phyloP scores from a whole-genome alignment of 768 basidiomycete species.

The Lentinula sp. region DNA sequence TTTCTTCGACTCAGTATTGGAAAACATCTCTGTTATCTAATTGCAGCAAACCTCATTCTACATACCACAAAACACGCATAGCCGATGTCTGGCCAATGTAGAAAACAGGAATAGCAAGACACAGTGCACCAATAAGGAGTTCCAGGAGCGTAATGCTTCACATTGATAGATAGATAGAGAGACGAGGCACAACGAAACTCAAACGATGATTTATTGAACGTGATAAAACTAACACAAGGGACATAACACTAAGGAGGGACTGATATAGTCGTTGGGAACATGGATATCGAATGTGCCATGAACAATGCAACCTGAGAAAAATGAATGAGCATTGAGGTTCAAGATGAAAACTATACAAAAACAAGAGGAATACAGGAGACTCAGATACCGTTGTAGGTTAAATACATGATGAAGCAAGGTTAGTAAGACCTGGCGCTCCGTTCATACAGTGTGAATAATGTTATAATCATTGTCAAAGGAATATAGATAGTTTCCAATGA shows the following conservation, averaged over 20 bases:
- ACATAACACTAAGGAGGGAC: too few species aligned
- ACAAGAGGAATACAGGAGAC: constrained; percentile 19
- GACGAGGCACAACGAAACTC: not conserved
- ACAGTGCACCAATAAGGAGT: too few species aligned
- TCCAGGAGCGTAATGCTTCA: too few species aligned
- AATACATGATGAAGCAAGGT: constrained; percentile 42
- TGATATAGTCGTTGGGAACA: not conserved
- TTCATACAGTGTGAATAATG: constrained; percentile 77
- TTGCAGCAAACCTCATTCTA: too few species aligned
- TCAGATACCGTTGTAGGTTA: constrained; percentile 88
- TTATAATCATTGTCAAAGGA: constrained; percentile 44
- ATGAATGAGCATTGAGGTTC: constrained; percentile 9
- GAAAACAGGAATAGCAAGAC: too few species aligned
- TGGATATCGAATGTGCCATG: not conserved
- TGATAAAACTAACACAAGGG: not conserved
- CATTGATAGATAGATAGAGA: not conserved
- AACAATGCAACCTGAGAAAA: not conserved
- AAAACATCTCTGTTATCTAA: too few species aligned
- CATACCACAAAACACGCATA: too few species aligned
- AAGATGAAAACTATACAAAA: not conserved
- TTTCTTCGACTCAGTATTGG: too few species aligned
- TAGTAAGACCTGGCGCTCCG: constrained; percentile 25
- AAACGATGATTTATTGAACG: not conserved
- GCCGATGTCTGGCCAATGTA: too few species aligned
- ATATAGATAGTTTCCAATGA: not conserved